phyloP scores from a whole-genome alignment of 1,284 basidiomycete species.

The Puccinia polysora region DNA sequence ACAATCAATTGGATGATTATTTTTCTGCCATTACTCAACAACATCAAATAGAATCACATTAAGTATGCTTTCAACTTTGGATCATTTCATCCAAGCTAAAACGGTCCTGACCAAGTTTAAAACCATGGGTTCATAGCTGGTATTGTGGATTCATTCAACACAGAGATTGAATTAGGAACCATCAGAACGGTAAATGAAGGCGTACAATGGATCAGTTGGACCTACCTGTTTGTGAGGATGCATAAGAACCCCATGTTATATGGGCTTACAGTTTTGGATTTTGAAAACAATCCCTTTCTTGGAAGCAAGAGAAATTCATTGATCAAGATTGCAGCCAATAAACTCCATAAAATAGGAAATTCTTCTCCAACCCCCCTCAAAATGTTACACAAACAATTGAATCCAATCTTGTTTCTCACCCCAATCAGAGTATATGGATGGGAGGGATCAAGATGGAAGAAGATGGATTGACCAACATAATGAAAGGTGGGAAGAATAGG shows the following conservation, averaged over 20 bases:
- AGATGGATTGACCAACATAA: no score
- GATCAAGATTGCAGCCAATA: slow-evolving; percentile 66
- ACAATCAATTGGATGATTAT: slow-evolving; percentile 90
- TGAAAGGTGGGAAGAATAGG: no score
- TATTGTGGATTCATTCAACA: slow-evolving; percentile 87
- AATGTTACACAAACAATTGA: no score
- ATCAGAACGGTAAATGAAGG: slow-evolving; percentile 83
- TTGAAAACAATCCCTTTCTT: slow-evolving; percentile 71
- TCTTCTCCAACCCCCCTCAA: no score
- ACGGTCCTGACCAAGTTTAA: not conserved
- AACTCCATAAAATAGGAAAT: slow-evolving; percentile 69
- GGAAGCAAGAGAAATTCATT: slow-evolving; percentile 70
- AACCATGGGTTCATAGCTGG: slow-evolving; percentile 64
- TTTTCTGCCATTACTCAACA: slow-evolving; percentile 82
- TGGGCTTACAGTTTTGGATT: slow-evolving; percentile 72
- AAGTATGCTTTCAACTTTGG: not conserved
- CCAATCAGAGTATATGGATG: no score
- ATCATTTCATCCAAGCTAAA: no score
- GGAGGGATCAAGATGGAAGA: no score
- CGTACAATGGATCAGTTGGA: slow-evolving; percentile 93
- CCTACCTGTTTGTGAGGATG: slow-evolving; percentile 95
- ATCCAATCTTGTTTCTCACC: no score
- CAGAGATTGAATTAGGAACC: slow-evolving; percentile 90
- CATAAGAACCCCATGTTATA: slow-evolving; percentile 85
- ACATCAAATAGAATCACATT: slow-evolving; percentile 97